A percentile compares a stretch with the other conserved stretches of the same genome.
Conservation (phyloP, 2,329 filamentous ascomycete genomes). For the Nigrospora sphaerica region DNA sequence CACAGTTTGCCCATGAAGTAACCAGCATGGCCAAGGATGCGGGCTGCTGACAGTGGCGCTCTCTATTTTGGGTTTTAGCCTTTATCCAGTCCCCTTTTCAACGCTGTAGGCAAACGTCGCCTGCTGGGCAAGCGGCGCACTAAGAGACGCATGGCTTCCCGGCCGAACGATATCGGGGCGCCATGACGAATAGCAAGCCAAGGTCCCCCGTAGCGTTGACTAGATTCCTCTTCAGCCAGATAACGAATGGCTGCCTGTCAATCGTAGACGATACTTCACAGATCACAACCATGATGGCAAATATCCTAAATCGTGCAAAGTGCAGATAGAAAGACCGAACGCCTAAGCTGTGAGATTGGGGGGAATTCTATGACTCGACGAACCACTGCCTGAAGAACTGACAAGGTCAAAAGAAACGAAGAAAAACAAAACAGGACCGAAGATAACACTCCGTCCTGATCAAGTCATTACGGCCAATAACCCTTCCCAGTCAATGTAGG, state of each 20-base stretch:
- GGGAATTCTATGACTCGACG: slow-evolving; percentile 6
- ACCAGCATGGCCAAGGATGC: too few species aligned
- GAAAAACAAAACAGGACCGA: neutral
- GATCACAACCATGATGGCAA: neutral
- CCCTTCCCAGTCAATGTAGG: slow-evolving; percentile 1
- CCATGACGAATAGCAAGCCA: too few species aligned
- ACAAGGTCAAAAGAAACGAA: neutral
- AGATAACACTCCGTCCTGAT: neutral
- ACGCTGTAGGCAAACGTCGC: too few species aligned
- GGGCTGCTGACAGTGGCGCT: too few species aligned
- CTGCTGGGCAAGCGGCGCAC: too few species aligned
- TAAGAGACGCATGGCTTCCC: neutral
- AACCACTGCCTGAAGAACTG: slow-evolving; percentile 6
- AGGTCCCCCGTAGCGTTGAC: neutral
- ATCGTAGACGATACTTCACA: neutral
- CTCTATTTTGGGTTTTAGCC: too few species aligned
- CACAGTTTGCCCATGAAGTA: too few species aligned
- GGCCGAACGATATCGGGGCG: neutral
- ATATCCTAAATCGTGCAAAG: neutral
- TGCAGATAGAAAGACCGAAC: neutral
- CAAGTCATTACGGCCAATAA: neutral
- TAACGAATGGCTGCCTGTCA: neutral
- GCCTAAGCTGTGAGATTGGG: slow-evolving; percentile 4
- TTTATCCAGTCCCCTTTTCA: too few species aligned
- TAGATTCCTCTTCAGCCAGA: too few species aligned